Percentiles rank a stretch among this genome's conserved stretches.
Conservation (phyloP, 371 early-diverging fungal species). For the Haplosporangium sp. region DNA sequence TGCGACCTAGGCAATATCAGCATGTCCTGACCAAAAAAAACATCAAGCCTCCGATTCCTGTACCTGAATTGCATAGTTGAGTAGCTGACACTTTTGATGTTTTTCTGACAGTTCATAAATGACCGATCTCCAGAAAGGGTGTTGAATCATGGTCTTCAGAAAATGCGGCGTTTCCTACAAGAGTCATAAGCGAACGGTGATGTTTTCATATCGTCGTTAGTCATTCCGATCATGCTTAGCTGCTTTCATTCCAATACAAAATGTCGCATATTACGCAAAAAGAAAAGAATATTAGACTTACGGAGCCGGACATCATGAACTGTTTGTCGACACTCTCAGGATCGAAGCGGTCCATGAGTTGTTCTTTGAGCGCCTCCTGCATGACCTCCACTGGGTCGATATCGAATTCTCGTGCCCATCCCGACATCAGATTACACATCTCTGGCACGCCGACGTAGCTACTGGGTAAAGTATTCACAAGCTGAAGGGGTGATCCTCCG, state of each 20-base stretch:
- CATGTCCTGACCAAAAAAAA: too few relatives aligned
- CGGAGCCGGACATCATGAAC: slow-evolving; percentile 57
- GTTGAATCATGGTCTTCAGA: slow-evolving; percentile 64
- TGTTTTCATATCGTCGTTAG: too few relatives aligned
- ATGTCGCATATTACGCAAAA: too few relatives aligned
- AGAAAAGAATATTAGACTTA: slow-evolving; percentile 13
- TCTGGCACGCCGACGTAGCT: slow-evolving; percentile 77
- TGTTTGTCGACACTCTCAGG: slow-evolving; percentile 64
- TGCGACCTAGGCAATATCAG: too few relatives aligned
- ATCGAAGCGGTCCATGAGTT: slow-evolving; percentile 69
- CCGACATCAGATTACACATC: slow-evolving; percentile 70
- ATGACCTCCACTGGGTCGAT: slow-evolving; percentile 60
- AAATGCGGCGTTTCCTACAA: slow-evolving; percentile 57
- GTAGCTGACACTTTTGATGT: slow-evolving; percentile 66
- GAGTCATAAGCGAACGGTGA: background rate
- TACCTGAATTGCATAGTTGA: slow-evolving; percentile 73
- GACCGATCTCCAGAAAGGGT: slow-evolving; percentile 69
- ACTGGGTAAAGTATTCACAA: slow-evolving; percentile 66
- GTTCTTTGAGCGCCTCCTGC: slow-evolving; percentile 63
- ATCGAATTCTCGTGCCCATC: slow-evolving; percentile 60
- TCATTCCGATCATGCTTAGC: too few relatives aligned
- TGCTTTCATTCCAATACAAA: background rate
- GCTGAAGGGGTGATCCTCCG: slow-evolving; percentile 75
- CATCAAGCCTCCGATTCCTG: too few relatives aligned
- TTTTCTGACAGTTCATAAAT: slow-evolving; percentile 73